Percentiles rank a stretch among this genome's conserved stretches.
Conservation (phyloP, 1,284 basidiomycete genomes). For the Leccinum subspadiceum region DNA sequence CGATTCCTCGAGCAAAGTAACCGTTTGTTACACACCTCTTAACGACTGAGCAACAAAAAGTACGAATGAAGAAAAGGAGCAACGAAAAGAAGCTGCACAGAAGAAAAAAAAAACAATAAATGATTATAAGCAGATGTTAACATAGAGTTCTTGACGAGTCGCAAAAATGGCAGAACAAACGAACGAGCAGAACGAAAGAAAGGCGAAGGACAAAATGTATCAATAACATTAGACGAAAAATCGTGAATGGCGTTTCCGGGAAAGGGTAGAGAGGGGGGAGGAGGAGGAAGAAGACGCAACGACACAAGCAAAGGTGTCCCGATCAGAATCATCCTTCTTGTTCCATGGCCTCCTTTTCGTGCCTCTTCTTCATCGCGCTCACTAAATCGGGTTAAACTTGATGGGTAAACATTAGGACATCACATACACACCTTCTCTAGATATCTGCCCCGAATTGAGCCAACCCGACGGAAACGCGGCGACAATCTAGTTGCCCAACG, state of each 20-base stretch:
- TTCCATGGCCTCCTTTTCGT: slow-evolving; percentile 64
- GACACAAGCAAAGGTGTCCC: neutral
- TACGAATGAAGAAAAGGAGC: neutral
- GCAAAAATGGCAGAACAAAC: neutral
- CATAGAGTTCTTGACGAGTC: neutral
- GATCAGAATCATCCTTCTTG: slow-evolving; percentile 32
- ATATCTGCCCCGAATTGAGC: slow-evolving; percentile 55
- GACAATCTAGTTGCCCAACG: slow-evolving; percentile 52
- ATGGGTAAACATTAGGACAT: neutral
- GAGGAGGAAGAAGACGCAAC: neutral
- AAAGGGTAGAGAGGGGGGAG: neutral
- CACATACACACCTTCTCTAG: slow-evolving; percentile 46
- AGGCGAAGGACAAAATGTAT: neutral
- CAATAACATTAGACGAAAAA: slow-evolving; percentile 25
- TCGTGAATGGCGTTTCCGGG: neutral
- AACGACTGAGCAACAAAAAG: neutral
- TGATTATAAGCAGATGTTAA: neutral
- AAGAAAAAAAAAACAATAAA: neutral
- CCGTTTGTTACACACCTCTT: neutral
- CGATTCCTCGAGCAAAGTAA: neutral
- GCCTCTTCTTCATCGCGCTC: slow-evolving; percentile 76
- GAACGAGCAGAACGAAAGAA: neutral
- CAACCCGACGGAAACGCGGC: slow-evolving; percentile 55
- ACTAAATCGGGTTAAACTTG: slow-evolving; percentile 39
- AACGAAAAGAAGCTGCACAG: neutral